Percentiles rank a stretch among this genome's conserved stretches.
Evolutionary conservation across 148 eudicot genomes (phyloP).

Genomic region (Vaccinium vitisidaea): DNA sequence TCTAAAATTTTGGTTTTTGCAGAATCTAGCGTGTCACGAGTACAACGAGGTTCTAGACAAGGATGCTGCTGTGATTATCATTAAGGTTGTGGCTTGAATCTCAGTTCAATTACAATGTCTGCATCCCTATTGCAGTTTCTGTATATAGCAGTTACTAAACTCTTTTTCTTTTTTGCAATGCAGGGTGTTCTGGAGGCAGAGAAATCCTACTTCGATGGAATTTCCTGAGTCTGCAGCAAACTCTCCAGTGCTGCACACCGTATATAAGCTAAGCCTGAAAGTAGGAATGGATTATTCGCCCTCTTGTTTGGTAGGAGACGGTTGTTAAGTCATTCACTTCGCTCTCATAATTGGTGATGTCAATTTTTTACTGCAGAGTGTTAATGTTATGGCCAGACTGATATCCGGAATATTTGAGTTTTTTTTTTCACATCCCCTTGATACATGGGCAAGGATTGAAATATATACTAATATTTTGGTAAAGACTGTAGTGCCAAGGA

Average conservation of each 20-base stretch:
- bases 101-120: neutral
- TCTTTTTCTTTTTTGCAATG: slow-evolving; percentile 15
- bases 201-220: slow-evolving; percentile 16
- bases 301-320: neutral
- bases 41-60: slow-evolving; percentile 92
- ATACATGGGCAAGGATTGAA: neutral
- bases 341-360: neutral
- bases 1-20: slow-evolving; percentile 20
- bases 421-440: neutral
- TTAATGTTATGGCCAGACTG: too few relatives aligned
- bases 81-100: slow-evolving; percentile 49
- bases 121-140: neutral
- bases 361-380: neutral
- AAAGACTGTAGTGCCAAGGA: neutral
- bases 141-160: neutral
- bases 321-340: too few relatives aligned
- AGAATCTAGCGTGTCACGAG: slow-evolving; percentile 78
- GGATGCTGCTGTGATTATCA: slow-evolving; percentile 82
- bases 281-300: neutral
- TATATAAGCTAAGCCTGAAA: neutral
- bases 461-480: neutral
- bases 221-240: neutral
- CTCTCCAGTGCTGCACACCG: too few relatives aligned
- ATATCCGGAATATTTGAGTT: too few relatives aligned
- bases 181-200: slow-evolving; percentile 53